Percentiles rank a stretch among this genome's conserved stretches.
phyloP scores from a whole-genome alignment of 2,329 filamentous ascomycete genomes.

The Monosporascus sp. region DNA sequence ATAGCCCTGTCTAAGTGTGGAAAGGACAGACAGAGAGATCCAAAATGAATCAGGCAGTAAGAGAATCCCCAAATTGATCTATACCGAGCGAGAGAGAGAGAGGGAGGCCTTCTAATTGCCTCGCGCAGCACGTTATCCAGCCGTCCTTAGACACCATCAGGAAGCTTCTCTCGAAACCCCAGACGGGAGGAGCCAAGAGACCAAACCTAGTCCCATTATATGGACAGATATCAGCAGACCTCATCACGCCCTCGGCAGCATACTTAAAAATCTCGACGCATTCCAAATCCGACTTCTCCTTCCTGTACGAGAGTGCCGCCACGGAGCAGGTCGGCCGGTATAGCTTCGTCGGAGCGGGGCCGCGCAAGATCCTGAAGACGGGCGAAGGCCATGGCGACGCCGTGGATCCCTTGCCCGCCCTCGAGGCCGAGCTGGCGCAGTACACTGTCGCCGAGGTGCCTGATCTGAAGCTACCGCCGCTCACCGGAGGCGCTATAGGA shows the following conservation, averaged over 20 bases:
- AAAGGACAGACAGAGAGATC: conserved; percentile 1
- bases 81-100: no score
- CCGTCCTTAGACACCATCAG: conserved; percentile 43
- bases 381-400: conserved; percentile 82
- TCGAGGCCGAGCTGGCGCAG: conserved; percentile 75
- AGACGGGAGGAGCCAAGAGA: conserved; percentile 25
- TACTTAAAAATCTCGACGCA: conserved; percentile 85
- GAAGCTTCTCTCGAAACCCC: conserved; percentile 35
- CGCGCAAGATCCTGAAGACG: conserved; percentile 76
- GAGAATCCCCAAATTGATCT: background rate
- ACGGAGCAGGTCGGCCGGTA: conserved; percentile 92
- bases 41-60: conserved; percentile 22
- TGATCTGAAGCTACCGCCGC: conserved; percentile 72
- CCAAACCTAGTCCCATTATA: conserved; percentile 78
- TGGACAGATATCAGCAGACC: conserved; percentile 82
- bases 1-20: no score
- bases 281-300: conserved; percentile 74
- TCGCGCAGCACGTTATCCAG: conserved; percentile 33
- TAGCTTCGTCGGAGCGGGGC: conserved; percentile 85
- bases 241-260: conserved; percentile 89
- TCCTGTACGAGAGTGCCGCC: conserved; percentile 92
- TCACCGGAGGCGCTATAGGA: conserved; percentile 89
- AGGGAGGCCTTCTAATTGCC: background rate
- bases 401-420: conserved; percentile 74
- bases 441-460: conserved; percentile 80